phyloP scores from a whole-genome alignment of 169 alveolate genomes.

The Cardiosporidium cionae region DNA sequence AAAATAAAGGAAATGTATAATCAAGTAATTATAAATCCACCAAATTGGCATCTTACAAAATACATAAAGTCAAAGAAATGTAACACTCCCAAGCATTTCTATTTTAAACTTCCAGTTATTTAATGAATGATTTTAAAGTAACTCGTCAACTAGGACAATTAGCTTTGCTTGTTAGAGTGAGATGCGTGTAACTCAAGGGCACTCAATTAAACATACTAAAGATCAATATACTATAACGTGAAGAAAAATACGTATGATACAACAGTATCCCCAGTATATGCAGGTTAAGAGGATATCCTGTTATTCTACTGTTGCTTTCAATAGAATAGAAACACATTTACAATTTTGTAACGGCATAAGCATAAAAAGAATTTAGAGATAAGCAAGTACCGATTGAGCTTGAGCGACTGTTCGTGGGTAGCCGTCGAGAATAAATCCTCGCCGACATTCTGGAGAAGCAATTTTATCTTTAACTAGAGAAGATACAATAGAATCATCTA shows the following conservation, averaged over 20 bases:
- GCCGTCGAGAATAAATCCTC: conserved; percentile 87
- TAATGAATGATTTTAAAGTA: background rate
- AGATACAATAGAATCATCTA: conserved; percentile 79
- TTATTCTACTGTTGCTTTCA: background rate
- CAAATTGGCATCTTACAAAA: background rate
- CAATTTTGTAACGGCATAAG: no score
- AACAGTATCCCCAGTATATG: background rate
- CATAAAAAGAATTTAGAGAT: no score
- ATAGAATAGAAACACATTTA: no score
- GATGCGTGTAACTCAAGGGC: background rate
- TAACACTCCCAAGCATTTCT: background rate
- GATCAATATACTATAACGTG: background rate
- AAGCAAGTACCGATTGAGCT: conserved; percentile 44
- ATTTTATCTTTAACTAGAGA: conserved; percentile 44
- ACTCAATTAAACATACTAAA: background rate
- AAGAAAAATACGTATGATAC: background rate
- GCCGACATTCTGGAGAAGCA: conserved; percentile 29
- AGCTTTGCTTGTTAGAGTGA: background rate
- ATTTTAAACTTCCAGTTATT: background rate
- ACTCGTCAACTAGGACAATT: background rate
- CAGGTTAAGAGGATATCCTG: background rate
- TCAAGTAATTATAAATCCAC: background rate
- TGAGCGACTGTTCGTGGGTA: conserved; percentile 84
- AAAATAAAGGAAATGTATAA: background rate
- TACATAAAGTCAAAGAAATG: background rate